Evolutionary conservation across 768 basidiomycete species (phyloP), one percentile per base, ranked within the genome.

Genomic region (Tulasnella sp.): DNA sequence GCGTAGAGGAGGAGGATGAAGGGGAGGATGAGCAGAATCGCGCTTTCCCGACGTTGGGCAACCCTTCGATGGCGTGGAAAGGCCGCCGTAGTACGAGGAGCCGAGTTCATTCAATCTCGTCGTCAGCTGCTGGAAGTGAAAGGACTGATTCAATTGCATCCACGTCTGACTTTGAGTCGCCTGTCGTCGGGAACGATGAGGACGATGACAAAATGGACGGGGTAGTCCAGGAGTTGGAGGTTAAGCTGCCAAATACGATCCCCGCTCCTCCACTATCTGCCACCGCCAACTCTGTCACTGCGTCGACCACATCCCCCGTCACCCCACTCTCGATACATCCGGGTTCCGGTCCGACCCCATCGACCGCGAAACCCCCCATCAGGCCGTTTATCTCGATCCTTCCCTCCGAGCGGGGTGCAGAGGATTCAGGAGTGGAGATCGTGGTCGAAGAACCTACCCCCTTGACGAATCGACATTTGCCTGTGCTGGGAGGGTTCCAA

Each of bases 1-100:
- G 71, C 42, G 77, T 71, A 15, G 77, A 77, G 46, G 77, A 77
- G 46, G 77, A 77, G 35, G 69, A 70, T 16, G 77, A 77, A 44
- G 70, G 39, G 32, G 67, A 46, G 40, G 77, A 77, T 29, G 46
- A 40, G n/a, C 67, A 18, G 23, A 71, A 48, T 44, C 26, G 69
- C 42, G 69, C 39, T 4, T 37, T 57, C 75, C 26, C 51, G 61
- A 69, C 57, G 48, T 57, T 29, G 26, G 23, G 18, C 55, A 76
- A 57, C 55, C 7, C 39, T 11, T 15, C 71, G 71, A 37, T 26
- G 29, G 37, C 3, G 23, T 72, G 71, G 71, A 72, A 46, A n/a
- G 71, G 61, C 29, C 61, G 35, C 61, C 26, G 32, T 18, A 35
- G 61, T 18, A 9, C 61, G 26, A 26, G 61, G 61, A 67, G 61